Base-by-base conservation (phyloP, 2,329 filamentous ascomycete species). In the Helotiales sp. region DNA sequence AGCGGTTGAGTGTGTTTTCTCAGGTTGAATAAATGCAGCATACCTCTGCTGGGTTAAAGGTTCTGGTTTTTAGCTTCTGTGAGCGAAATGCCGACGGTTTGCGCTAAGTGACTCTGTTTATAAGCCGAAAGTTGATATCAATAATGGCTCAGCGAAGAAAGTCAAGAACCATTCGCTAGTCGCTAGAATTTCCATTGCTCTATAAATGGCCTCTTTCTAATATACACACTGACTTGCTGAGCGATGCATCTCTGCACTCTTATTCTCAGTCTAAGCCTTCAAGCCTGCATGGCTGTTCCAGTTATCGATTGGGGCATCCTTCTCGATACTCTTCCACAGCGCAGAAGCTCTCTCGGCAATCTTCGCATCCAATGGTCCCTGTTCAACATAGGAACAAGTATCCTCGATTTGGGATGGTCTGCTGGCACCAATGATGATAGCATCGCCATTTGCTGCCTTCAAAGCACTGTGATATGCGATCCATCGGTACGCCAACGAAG, bases 401-500 rank as follows among this genome's bases (percentile, higher is more conserved):
- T 73, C 65, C 37, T 72, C 65, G n/a, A 77, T 62, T 52, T 76
- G 75, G 13, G 28, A 24, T 8, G 54, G 17, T 26, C 60, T 71
- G 24, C 63, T 72, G 8, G 73, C 70, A 6, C 76, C 76, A 60
- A 78, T 43, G 30, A 80, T 75, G 11, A 79, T 69, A 2, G 70
- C 75, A 72, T 80, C 78, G 0, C 76, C 76, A 54, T 69, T 47
- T 47, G 71, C 69, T 6, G 28, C 60, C 10, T 74, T 74, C 65
- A 79, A 61, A 24, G 55, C 58, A 2, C 74, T 77, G 58, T 80
- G 69, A 50, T 75, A 76, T 6, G 68, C 69, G 2, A 79, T 70
- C 79, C 79, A 80, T 34, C 79, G 68, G 71, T 79, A 80, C 2
- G 78, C 79, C 62, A 81, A 61, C 22, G 74, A 78, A 17, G 73